These are phyloP conservation scores for Cucumis melo DNA, from an alignment of 306 rosid species.

Conservation along the genomic window DNA sequence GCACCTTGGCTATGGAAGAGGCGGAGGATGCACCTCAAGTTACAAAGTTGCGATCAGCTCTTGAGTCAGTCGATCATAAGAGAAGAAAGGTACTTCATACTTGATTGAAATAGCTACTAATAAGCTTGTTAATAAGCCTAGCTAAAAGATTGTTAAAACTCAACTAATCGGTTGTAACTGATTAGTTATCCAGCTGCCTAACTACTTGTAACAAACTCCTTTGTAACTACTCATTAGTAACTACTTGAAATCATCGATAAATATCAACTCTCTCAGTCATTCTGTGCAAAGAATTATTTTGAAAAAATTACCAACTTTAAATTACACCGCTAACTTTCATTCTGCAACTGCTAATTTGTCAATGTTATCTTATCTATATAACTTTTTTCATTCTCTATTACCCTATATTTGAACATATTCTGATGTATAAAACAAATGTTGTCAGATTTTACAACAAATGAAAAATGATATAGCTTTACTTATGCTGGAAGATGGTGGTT, in stretches of 20 bases:
- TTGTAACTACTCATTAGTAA: no score
- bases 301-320: no score
- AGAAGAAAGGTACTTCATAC: constrained; percentile 68
- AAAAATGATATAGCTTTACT: constrained; percentile 67
- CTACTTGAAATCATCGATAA: no score
- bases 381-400: neutral
- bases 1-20: constrained; percentile 88
- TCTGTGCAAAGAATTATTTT: no score
- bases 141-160: no score
- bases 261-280: no score
- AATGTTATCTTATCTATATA: neutral
- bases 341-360: neutral
- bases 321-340: no score
- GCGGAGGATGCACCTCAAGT: constrained; percentile 86
- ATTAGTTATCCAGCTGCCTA: no score
- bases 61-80: constrained; percentile 95
- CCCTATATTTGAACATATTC: neutral
- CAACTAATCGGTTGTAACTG: no score
- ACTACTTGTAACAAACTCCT: no score
- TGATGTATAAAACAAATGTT: constrained; percentile 9
- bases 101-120: no score
- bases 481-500: constrained; percentile 67
- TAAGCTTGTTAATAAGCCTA: no score
- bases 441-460: constrained; percentile 91
- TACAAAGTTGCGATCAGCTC: constrained; percentile 84